These are phyloP conservation scores for Umbelopsis sp. DNA, from an alignment of 192 early-diverging fungal species.

Conservation along the genomic window DNA sequence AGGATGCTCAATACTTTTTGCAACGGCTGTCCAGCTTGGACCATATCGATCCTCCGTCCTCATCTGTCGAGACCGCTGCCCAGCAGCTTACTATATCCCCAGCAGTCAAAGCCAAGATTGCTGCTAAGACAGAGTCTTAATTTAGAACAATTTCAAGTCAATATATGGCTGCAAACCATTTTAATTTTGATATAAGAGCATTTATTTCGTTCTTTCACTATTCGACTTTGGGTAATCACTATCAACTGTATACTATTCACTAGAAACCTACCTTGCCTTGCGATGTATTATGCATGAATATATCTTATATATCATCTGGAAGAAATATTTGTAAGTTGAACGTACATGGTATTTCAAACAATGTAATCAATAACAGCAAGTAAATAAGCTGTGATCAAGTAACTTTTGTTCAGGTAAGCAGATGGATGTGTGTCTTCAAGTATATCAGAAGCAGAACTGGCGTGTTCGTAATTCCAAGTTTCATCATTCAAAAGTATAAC, in stretches of 20 bases:
- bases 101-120: background rate
- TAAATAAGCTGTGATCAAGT: background rate
- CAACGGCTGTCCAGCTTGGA: conserved; percentile 68
- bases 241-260: background rate
- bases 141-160: background rate
- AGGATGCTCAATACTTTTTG: conserved; percentile 76
- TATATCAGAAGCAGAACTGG: conserved; percentile 21
- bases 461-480: conserved; percentile 19
- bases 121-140: background rate
- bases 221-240: background rate
- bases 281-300: background rate
- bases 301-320: background rate
- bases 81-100: conserved; percentile 14
- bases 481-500: conserved; percentile 16
- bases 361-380: background rate
- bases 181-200: no score
- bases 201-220: background rate
- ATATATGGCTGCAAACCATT: no score
- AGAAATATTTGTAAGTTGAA: background rate
- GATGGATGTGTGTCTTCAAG: conserved; percentile 18
- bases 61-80: conserved; percentile 63
- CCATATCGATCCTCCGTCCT: conserved; percentile 71
- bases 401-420: conserved; percentile 8
- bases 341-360: no score
- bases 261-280: background rate